Percentiles rank a stretch among this genome's conserved stretches.
Evolutionary conservation across 1,284 basidiomycete species (phyloP).

Genomic region (Cutaneotrichosporon cutaneum): DNA sequence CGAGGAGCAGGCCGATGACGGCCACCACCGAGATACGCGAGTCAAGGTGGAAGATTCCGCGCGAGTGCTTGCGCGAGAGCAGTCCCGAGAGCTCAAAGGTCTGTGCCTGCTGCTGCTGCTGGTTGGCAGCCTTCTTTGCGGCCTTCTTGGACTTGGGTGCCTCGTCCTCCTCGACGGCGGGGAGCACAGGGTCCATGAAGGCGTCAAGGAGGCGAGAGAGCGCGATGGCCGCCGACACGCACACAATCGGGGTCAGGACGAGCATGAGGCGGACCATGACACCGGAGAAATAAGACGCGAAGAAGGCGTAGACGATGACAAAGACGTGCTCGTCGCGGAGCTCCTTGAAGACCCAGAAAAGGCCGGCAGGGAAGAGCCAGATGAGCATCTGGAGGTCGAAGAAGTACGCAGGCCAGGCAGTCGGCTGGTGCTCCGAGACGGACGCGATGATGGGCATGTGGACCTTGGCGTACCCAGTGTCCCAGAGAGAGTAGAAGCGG

Average conservation of each 20-base stretch:
- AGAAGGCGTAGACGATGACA: slow-evolving; percentile 95
- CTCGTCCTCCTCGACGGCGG: slow-evolving; percentile 31
- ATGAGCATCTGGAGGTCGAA: slow-evolving; percentile 98
- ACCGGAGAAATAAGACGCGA: slow-evolving; percentile 97
- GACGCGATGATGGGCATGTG: slow-evolving; percentile 96
- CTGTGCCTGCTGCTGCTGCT: slow-evolving; percentile 22
- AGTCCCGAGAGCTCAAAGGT: slow-evolving; percentile 38
- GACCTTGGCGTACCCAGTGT: slow-evolving; percentile 95
- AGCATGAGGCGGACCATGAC: slow-evolving; percentile 85
- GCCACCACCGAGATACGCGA: slow-evolving; percentile 73
- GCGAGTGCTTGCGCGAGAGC: slow-evolving; percentile 37
- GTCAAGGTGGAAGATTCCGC: slow-evolving; percentile 82
- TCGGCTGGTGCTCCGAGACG: slow-evolving; percentile 99
- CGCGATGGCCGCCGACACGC: slow-evolving; percentile 83
- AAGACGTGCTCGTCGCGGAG: slow-evolving; percentile 97
- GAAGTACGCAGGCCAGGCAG: slow-evolving; percentile 99
- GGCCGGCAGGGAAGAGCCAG: slow-evolving; percentile 96
- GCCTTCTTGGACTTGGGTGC: slow-evolving; percentile 58
- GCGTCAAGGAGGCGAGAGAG: slow-evolving; percentile 84
- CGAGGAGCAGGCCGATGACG: slow-evolving; percentile 75
- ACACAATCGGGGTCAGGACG: slow-evolving; percentile 53
- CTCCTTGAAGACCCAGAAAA: slow-evolving; percentile 88
- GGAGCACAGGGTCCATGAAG: slow-evolving; percentile 68
- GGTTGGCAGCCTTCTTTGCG: slow-evolving; percentile 60
- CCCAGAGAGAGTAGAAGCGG: slow-evolving; percentile 99